phyloP scores from a whole-genome alignment of 768 basidiomycete species.

The Dentipellis sp. region DNA sequence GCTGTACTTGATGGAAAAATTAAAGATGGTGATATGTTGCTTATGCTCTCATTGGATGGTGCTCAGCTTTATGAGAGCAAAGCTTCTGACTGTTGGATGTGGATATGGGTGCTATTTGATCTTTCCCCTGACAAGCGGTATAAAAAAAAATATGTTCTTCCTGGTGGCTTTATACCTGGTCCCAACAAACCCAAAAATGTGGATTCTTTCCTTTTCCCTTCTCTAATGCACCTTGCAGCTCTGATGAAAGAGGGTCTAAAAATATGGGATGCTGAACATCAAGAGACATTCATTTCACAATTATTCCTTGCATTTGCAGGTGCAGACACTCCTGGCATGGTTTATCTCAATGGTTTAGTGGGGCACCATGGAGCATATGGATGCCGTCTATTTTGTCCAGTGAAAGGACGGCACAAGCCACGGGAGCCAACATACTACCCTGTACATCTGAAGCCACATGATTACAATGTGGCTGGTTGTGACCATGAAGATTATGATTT shows the following conservation, averaged over 20 bases:
- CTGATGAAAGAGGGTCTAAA: slow-evolving; percentile 19
- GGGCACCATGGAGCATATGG: slow-evolving; percentile 24
- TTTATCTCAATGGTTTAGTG: slow-evolving; percentile 24
- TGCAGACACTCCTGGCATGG: slow-evolving; percentile 10
- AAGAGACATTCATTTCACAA: neutral
- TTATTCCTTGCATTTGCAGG: slow-evolving; percentile 4
- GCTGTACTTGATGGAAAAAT: neutral
- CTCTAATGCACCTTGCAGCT: slow-evolving; percentile 21
- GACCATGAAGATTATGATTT: neutral
- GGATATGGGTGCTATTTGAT: slow-evolving; percentile 22
- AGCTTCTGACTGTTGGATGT: slow-evolving; percentile 25
- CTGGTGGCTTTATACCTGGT: slow-evolving; percentile 23
- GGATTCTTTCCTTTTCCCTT: slow-evolving; percentile 24
- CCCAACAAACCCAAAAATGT: slow-evolving; percentile 23
- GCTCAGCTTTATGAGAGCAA: slow-evolving; percentile 23
- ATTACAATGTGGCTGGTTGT: neutral
- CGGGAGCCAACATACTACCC: slow-evolving; percentile 26
- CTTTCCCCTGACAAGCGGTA: slow-evolving; percentile 19
- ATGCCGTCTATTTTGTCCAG: slow-evolving; percentile 20
- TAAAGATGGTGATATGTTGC: slow-evolving; percentile 6
- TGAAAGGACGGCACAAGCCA: slow-evolving; percentile 23
- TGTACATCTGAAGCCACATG: neutral
- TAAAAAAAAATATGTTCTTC: slow-evolving; percentile 21
- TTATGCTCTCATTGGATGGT: slow-evolving; percentile 20
- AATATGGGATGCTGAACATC: slow-evolving; percentile 19